Percentiles rank a stretch among this genome's conserved stretches.
Evolutionary conservation across 2,329 filamentous ascomycete species (phyloP).

Genomic region (Tolypocladium sp.): DNA sequence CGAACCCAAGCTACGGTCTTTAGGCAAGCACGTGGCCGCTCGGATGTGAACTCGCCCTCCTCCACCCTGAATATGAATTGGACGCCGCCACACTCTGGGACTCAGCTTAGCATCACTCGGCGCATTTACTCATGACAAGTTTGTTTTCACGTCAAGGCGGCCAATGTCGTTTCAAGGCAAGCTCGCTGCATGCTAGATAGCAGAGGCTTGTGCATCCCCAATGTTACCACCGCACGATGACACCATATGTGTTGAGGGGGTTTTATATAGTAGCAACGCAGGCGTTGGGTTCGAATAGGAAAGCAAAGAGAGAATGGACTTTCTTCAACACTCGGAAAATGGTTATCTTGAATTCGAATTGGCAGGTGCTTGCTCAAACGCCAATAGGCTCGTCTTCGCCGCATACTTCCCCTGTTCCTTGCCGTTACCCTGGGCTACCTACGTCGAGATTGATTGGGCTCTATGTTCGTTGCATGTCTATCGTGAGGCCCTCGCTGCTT

Average conservation of each 20-base stretch:
- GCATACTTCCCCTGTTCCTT: not conserved
- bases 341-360: slow-evolving; percentile 9
- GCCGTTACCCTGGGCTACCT: not conserved
- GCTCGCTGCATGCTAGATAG: slow-evolving; percentile 7
- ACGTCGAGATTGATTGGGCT: not conserved
- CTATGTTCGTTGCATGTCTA: not conserved
- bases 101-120: slow-evolving; percentile 22
- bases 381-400: not conserved
- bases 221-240: not conserved
- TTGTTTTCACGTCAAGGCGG: slow-evolving; percentile 4
- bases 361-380: not conserved
- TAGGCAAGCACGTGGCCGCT: slow-evolving; percentile 7
- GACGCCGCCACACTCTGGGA: slow-evolving; percentile 9
- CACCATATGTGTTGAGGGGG: slow-evolving; percentile 5
- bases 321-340: slow-evolving; percentile 7
- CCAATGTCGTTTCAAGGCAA: not conserved
- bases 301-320: slow-evolving; percentile 1
- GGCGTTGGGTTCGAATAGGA: slow-evolving; percentile 10
- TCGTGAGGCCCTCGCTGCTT: not conserved
- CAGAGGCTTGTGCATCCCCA: not conserved
- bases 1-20: slow-evolving; percentile 29
- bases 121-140: slow-evolving; percentile 14
- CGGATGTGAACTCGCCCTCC: not conserved
- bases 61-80: not conserved
- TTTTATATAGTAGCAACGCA: slow-evolving; percentile 12